Base-by-base conservation (phyloP, 2,329 filamentous ascomycete species). In the Apiospora koreana region DNA sequence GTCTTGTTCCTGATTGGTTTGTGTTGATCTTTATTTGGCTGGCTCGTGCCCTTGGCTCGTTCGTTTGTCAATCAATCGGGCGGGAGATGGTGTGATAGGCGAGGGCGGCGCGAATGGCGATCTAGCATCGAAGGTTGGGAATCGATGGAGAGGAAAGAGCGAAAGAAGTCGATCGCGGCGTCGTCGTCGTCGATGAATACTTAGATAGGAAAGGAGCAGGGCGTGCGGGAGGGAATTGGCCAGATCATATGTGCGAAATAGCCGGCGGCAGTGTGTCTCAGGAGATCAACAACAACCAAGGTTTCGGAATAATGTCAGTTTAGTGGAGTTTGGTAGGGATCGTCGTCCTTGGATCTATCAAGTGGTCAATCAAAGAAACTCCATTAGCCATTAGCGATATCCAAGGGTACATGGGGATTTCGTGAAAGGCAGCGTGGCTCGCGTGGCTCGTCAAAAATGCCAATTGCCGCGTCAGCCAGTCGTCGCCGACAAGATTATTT, bases 1-100 rank as follows among this genome's bases (percentile, higher is more conserved):
- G n/a, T n/a, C n/a, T 78, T 74, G 25, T 14, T 31, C 14, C 16
- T 50, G 5, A 9, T 58, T 28, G 23, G 2, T 8, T 50, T 8
- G 48, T 54, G 48, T 54, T 58, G 50, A 58, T 58, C 50, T 31
- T 58, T 28, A n/a, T n/a, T n/a, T n/a, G n/a, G n/a, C 25, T 50
- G 48, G 48, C 48, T 23, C 25, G 48, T 50, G 48, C 48, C 28
- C 4, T 35, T 35, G 16, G 54, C 31, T 62, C 31, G 35, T n/a
- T 62, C 1, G 50, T 58, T 54, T 6, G 7, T 62, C 54, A 62
- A 62, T 62, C 54, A 62, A 62, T 62, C 54, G 31, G 54, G 28
- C 18, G 54, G 54, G 18, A 62, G 54, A 18, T 62, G 54, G 54
- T 38, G 54, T 28, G 31, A 62, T 8, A n/a, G 35, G 54, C 54